Base-by-base conservation (phyloP, 2,329 filamentous ascomycete species). In the Alternaria brassicicola region DNA sequence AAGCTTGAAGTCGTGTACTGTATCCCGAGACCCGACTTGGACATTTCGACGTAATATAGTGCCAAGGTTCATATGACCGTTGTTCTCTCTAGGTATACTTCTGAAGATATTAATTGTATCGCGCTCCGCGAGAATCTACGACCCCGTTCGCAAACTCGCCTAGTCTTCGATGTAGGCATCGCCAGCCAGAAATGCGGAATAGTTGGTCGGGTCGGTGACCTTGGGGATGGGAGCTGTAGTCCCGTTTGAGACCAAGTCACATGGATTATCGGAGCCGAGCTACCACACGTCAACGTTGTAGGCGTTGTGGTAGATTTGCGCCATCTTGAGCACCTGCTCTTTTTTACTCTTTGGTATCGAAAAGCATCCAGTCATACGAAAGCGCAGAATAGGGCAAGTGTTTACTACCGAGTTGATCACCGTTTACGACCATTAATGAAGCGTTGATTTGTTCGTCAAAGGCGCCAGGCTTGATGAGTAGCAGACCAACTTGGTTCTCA, bases 281-380 rank as follows among this genome's bases (percentile, higher is more conserved):
- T 30, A 48, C 45, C 45, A 48, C 3, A 48, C 21, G 1, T 48
- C 35, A 0, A 48, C 45, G 1, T 35, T 48, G 19, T 48, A 48
- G 9, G 45, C 45, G 23, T 48, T 48, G 3, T 12, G 45, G 3
- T 48, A 48, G 4, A 48, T 48, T 1, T 33, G 13, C 2, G 45
- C 45, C 19, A 48, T 48, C 13, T 48, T 48, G 1, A 35, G 31
- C 2, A 48, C 45, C 17, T 48, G 45, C 2, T 48, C 45, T 23
- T 25, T 19, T 1, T 48, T 48, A n/a, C 30, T 48, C 45, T 10
- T 35, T 35, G 13, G 4, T 25, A 5, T 48, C 30, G 1, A n/a
- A 17, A 6, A 6, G 31, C 31, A n/a, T 35, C 45, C 45, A 48
- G 30, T 48, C 35, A 17, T 48, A 48, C 3, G 30, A 48, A 5